phyloP scores from a whole-genome alignment of 371 early-diverging fungal species.

The Blyttiomyces sp. region DNA sequence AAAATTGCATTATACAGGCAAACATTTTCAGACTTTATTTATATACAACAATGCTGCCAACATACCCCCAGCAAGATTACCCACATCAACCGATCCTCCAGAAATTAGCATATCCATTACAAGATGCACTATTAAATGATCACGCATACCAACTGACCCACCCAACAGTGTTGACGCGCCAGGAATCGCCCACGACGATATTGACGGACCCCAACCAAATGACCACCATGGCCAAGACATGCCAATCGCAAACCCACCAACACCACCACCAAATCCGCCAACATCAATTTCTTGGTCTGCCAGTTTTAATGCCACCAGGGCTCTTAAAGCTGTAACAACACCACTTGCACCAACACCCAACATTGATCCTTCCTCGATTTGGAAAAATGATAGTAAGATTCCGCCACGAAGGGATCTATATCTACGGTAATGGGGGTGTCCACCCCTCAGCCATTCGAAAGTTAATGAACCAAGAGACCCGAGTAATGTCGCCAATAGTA shows the following conservation, averaged over 20 bases:
- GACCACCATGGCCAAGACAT: neutral
- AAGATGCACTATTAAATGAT: constrained; percentile 8
- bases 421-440: no score
- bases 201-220: constrained; percentile 4
- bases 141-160: constrained; percentile 1
- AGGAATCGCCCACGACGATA: neutral
- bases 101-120: constrained; percentile 1
- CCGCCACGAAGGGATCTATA: no score
- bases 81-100: constrained; percentile 1
- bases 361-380: no score
- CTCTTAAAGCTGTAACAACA: no score
- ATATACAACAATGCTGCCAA: constrained; percentile 5
- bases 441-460: no score
- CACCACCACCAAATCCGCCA: constrained; percentile 1
- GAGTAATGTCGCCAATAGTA: no score
- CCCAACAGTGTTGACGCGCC: neutral
- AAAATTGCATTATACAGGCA: neutral
- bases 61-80: neutral
- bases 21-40: neutral
- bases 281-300: neutral
- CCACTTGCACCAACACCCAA: no score
- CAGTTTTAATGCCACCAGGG: no score
- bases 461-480: no score
- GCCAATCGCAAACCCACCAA: neutral
- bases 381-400: no score